phyloP scores from a whole-genome alignment of 495 filamentous ascomycete genomes.

The Neurospora africana region DNA sequence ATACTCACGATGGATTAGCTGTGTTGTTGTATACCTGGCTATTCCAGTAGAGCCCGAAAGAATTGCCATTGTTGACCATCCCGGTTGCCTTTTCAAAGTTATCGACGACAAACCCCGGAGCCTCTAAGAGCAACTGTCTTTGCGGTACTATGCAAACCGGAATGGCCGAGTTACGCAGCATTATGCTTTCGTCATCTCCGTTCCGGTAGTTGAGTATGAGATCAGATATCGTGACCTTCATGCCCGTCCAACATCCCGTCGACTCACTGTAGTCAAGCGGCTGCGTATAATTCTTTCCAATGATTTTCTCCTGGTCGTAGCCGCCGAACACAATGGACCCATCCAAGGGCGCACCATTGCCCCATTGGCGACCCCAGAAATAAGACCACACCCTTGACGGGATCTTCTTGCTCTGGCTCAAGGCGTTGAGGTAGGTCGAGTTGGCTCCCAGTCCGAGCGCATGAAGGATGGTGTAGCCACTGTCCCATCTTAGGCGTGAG shows the following conservation, averaged over 20 bases:
- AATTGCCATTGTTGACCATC: not conserved
- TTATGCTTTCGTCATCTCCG: constrained; percentile 12
- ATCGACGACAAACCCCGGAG: constrained; percentile 8
- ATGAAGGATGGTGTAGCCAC: constrained; percentile 12
- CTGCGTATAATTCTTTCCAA: constrained; percentile 22
- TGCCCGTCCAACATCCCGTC: constrained; percentile 20
- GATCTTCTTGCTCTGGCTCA: constrained; percentile 25
- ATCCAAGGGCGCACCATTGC: constrained; percentile 20
- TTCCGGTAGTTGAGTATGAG: constrained; percentile 11
- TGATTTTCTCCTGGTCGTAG: constrained; percentile 33
- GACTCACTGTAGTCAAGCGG: constrained; percentile 8
- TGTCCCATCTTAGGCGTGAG: constrained; percentile 8
- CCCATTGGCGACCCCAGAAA: constrained; percentile 34
- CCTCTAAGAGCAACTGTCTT: constrained; percentile 17
- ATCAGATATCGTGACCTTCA: constrained; percentile 18
- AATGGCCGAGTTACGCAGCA: constrained; percentile 21
- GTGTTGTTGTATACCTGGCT: not conserved
- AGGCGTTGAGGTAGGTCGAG: constrained; percentile 29
- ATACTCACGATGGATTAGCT: not conserved
- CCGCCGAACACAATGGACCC: constrained; percentile 34
- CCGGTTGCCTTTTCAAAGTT: constrained; percentile 9
- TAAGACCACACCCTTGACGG: constrained; percentile 28
- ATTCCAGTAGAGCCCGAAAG: constrained; percentile 4
- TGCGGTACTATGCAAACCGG: constrained; percentile 26
- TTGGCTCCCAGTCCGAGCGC: constrained; percentile 28